Evolutionary conservation across 106 monocot species (phyloP), one percentile per base, ranked within the genome.

Genomic region (Xerophyta viscosa): DNA sequence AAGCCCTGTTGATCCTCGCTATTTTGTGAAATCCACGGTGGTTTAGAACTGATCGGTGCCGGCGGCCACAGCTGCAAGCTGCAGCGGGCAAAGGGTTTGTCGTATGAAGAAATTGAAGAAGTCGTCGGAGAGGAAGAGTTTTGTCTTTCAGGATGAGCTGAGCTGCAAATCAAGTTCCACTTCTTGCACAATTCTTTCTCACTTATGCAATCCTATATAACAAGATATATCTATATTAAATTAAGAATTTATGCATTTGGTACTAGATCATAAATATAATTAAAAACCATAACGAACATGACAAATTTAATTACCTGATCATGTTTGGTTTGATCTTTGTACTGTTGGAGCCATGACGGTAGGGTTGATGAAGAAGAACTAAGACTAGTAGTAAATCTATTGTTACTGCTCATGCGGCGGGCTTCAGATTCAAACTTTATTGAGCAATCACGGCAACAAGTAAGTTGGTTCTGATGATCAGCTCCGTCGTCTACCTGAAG

Each of bases 271-370:
- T n/a, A n/a, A n/a, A n/a, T n/a, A n/a, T n/a, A n/a, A n/a, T n/a
- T n/a, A n/a, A n/a, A n/a, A n/a, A n/a, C n/a, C n/a, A n/a, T n/a
- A n/a, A n/a, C n/a, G n/a, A n/a, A n/a, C n/a, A n/a, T n/a, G n/a
- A n/a, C n/a, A n/a, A n/a, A n/a, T n/a, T n/a, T 36, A 11, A 36
- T 13, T n/a, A 78, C 74, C 71, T 74, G 60, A 54, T 79, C 58
- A 43, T 43, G 50, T 30, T 22, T 63, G 51, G 46, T 71, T 18
- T 71, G 71, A 31, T 78, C 77, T 36, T 81, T 69, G 24, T 68
- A 75, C 19, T 68, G 62, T 36, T 68, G 70, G 9, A 85, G 91
- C 91, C 91, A 91, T 25, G 85, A 55, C 61, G 91, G 81, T 12
- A 82, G 66, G 36, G n/a, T n/a, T n/a, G n/a, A n/a, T n/a, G n/a